phyloP scores from a whole-genome alignment of 768 basidiomycete species.

The Lactifluus subvellereus region DNA sequence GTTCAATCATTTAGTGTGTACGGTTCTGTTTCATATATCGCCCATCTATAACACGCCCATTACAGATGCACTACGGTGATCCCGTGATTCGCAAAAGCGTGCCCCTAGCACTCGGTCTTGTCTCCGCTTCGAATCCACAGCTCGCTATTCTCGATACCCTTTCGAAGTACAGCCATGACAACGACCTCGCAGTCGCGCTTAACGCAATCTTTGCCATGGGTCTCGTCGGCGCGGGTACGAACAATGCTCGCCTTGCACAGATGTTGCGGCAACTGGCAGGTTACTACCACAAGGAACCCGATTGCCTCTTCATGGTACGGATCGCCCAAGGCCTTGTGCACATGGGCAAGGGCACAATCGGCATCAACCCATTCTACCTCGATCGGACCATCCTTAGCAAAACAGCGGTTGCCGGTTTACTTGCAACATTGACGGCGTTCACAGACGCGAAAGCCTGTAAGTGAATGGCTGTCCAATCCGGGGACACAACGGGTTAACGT shows the following conservation, averaged over 20 bases:
- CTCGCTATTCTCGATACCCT: conserved; percentile 92
- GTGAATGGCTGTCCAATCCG: conserved; percentile 31
- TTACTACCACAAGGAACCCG: conserved; percentile 98
- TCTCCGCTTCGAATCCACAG: conserved; percentile 94
- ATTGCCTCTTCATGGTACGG: conserved; percentile 93
- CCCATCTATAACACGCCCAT: conserved; percentile 1
- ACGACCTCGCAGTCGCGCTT: conserved; percentile 91
- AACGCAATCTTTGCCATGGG: conserved; percentile 99
- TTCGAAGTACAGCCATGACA: conserved; percentile 98
- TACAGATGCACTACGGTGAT: conserved; percentile 98
- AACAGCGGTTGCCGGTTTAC: conserved; percentile 81
- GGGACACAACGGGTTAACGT: background rate
- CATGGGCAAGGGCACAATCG: conserved; percentile 99
- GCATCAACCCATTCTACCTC: conserved; percentile 92
- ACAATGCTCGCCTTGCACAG: conserved; percentile 94
- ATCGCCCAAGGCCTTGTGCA: conserved; percentile 96
- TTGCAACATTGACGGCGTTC: conserved; percentile 86
- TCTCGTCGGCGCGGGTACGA: conserved; percentile 95
- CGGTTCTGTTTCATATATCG: conserved; percentile 22
- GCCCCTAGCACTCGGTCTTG: conserved; percentile 90
- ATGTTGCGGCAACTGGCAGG: conserved; percentile 95
- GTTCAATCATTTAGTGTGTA: conserved; percentile 89
- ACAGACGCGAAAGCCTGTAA: conserved; percentile 90
- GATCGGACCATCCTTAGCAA: conserved; percentile 88
- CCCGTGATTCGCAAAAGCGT: conserved; percentile 87